Percentiles rank a stretch among this genome's conserved stretches.
phyloP scores from a whole-genome alignment of 23 red algal genomes.

The Gracilaria domingensis region DNA sequence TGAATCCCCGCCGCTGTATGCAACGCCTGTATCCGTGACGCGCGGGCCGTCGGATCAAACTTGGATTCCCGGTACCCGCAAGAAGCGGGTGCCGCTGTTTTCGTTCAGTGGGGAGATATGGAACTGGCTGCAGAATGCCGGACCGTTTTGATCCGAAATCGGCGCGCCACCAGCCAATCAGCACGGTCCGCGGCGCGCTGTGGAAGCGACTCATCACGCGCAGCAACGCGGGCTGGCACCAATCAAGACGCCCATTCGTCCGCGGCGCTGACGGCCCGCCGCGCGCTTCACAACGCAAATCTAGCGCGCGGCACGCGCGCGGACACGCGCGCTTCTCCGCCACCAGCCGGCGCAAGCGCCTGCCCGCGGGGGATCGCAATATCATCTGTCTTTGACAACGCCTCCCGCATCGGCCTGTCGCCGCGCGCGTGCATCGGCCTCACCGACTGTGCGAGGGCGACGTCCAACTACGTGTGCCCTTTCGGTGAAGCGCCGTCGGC shows the following conservation, averaged over 20 bases:
- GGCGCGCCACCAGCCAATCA: neutral
- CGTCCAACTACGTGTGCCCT: neutral
- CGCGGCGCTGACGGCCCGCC: neutral
- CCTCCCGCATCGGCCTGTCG: neutral
- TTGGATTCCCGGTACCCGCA: no score
- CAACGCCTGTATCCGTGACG: no score
- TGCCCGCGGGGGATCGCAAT: no score
- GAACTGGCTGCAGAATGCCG: neutral
- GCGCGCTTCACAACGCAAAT: conserved; percentile 36
- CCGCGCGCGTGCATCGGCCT: no score
- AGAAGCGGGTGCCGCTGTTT: no score
- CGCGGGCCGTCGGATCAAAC: no score
- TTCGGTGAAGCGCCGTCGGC: neutral
- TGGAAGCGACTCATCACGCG: no score
- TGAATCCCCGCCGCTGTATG: no score
- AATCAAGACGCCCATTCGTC: neutral
- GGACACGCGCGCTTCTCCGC: neutral
- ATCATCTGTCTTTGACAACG: neutral
- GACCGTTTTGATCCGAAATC: neutral
- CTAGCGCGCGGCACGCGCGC: neutral
- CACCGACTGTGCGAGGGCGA: no score
- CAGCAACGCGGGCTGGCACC: neutral
- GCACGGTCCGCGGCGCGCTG: neutral
- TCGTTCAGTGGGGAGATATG: neutral
- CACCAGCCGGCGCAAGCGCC: neutral